Percentiles rank a stretch among this genome's conserved stretches.
Conservation (phyloP, 352 stramenopile species). For the Blastocystis sp. region DNA sequence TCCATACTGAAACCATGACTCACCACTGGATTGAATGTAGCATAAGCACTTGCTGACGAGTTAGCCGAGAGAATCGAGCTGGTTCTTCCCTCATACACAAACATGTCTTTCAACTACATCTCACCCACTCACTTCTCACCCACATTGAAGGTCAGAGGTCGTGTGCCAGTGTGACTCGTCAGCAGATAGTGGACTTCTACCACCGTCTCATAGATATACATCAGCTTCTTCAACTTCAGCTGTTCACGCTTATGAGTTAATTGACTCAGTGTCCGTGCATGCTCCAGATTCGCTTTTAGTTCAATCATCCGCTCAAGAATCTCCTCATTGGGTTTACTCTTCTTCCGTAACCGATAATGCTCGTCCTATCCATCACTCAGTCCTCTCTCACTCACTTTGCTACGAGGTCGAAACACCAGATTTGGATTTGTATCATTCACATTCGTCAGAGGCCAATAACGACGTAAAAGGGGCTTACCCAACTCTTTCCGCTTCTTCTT, state of each 20-base stretch:
- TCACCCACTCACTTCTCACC: background rate
- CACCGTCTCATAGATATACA: slow-evolving; percentile 49
- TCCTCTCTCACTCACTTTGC: slow-evolving; percentile 78
- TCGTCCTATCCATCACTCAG: background rate
- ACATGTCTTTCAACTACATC: slow-evolving; percentile 16
- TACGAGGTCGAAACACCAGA: slow-evolving; percentile 90
- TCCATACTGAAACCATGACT: slow-evolving; percentile 21
- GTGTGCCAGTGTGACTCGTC: background rate
- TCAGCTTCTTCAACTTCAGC: slow-evolving; percentile 43
- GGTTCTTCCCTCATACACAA: slow-evolving; percentile 29
- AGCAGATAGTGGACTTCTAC: slow-evolving; percentile 33
- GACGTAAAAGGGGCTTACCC: slow-evolving; percentile 85
- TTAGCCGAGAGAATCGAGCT: slow-evolving; percentile 22
- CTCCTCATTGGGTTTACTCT: slow-evolving; percentile 40
- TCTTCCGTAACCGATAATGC: slow-evolving; percentile 34
- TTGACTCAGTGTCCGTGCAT: background rate
- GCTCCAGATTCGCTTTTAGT: background rate
- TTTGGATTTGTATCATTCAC: slow-evolving; percentile 93
- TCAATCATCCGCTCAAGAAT: slow-evolving; percentile 5
- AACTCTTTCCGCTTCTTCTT: slow-evolving; percentile 85
- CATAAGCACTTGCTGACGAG: slow-evolving; percentile 7
- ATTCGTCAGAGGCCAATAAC: slow-evolving; percentile 90
- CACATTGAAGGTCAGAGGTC: slow-evolving; percentile 20
- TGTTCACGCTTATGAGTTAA: slow-evolving; percentile 22
- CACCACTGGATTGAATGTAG: slow-evolving; percentile 12